These are phyloP conservation scores for Nitzschia palea DNA, from an alignment of 108 stramenopile genomes.

Conservation along the genomic window DNA sequence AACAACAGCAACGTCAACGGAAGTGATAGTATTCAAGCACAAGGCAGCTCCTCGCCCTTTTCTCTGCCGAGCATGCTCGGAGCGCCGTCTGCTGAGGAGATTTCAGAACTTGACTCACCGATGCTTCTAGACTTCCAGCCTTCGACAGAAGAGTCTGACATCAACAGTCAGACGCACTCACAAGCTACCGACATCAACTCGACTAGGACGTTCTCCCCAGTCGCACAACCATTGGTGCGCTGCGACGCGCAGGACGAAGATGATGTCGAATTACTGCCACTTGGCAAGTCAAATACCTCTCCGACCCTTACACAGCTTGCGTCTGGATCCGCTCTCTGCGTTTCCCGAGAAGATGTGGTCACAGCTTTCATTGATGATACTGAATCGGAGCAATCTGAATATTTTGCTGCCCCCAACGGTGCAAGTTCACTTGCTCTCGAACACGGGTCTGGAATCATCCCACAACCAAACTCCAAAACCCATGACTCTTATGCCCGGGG, in stretches of 20 bases:
- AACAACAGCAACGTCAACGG: too few relatives aligned
- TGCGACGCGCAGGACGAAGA: constrained; percentile 2
- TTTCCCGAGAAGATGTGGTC: neutral
- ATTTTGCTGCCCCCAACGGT: neutral
- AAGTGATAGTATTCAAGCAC: too few relatives aligned
- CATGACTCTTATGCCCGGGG: too few relatives aligned
- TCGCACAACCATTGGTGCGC: neutral
- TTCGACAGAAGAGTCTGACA: neutral
- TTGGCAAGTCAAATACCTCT: neutral
- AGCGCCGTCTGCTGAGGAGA: neutral
- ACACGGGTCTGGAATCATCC: too few relatives aligned
- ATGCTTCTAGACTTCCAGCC: neutral
- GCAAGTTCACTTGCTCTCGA: too few relatives aligned
- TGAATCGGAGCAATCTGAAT: neutral
- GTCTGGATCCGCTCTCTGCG: constrained; percentile 2
- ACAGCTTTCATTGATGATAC: neutral
- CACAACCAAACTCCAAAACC: too few relatives aligned
- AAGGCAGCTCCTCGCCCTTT: neutral
- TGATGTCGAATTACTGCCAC: neutral
- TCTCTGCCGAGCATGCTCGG: constrained; percentile 4
- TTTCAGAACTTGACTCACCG: constrained; percentile 3
- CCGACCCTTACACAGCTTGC: neutral
- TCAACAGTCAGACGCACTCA: neutral
- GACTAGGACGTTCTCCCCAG: neutral
- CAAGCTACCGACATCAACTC: constrained; percentile 6